Evolutionary conservation across 2,329 filamentous ascomycete species (phyloP).

Genomic region (Dichotomopilus funicola): DNA sequence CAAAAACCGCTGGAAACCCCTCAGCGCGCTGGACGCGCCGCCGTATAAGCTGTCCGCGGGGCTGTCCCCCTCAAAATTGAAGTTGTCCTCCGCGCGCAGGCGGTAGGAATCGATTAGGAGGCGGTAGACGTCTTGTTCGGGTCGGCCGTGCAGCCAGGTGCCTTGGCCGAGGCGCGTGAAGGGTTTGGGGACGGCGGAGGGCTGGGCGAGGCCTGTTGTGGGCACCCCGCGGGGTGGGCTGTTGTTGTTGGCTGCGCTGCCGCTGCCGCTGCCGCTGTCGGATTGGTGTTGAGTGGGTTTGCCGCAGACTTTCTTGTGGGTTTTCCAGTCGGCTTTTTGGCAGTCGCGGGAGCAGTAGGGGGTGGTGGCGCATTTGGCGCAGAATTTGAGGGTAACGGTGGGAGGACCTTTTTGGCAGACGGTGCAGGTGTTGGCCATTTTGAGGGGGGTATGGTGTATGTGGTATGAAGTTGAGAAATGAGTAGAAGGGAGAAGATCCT

Average conservation of each 20-base stretch:
- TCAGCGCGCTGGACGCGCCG: constrained; percentile 10
- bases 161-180: constrained; percentile 35
- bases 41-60: constrained; percentile 26
- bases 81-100: constrained; percentile 37
- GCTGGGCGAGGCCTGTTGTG: constrained; percentile 28
- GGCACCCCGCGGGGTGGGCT: constrained; percentile 25
- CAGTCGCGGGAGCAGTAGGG: constrained; percentile 47
- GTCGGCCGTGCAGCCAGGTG: constrained; percentile 39
- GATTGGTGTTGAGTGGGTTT: no score
- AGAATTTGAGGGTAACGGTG: constrained; percentile 31
- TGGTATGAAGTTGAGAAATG: no score
- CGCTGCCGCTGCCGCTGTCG: no score
- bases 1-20: constrained; percentile 36
- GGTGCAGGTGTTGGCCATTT: background rate
- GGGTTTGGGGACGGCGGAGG: constrained; percentile 29
- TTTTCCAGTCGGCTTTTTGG: constrained; percentile 45
- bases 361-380: constrained; percentile 41
- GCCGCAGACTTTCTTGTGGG: constrained; percentile 30
- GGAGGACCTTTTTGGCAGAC: constrained; percentile 28
- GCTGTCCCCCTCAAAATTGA: constrained; percentile 25
- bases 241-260: background rate
- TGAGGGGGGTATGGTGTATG: background rate
- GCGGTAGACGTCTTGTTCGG: constrained; percentile 38
- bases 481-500: no score
- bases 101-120: constrained; percentile 44